Conservation (phyloP, 2,329 filamentous ascomycete genomes). For the Harringtonia lauricola region DNA sequence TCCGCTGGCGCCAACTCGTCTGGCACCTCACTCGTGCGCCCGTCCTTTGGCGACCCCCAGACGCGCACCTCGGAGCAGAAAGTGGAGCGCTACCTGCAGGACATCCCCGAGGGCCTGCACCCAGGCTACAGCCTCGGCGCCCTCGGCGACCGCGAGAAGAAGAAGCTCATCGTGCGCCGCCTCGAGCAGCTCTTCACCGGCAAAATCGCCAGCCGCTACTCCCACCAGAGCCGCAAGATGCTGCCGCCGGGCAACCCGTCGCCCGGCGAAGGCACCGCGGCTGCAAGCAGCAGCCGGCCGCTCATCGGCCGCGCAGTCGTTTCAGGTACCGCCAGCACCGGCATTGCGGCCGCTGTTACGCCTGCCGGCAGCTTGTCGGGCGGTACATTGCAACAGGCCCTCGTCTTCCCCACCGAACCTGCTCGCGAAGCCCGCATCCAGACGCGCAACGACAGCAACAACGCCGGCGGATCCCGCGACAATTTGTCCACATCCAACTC, state of each 20-base stretch:
- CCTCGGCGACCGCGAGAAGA: constrained; percentile 64
- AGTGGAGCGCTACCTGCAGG: constrained; percentile 58
- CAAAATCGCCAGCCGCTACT: constrained; percentile 37
- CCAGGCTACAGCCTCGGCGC: constrained; percentile 38
- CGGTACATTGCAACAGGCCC: too few species aligned
- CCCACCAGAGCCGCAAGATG: constrained; percentile 13
- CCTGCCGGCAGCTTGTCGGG: too few species aligned
- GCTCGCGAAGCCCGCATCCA: constrained; percentile 39
- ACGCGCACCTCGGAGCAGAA: constrained; percentile 41
- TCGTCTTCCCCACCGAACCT: neutral
- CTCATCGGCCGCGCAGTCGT: too few species aligned
- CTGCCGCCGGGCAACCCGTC: neutral
- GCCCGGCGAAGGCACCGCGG: neutral
- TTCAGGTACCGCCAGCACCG: too few species aligned
- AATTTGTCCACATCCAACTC: constrained; percentile 35
- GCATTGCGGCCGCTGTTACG: too few species aligned
- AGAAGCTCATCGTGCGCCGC: constrained; percentile 64
- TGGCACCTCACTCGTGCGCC: constrained; percentile 25
- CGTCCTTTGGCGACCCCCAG: constrained; percentile 22
- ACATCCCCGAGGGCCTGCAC: constrained; percentile 60
- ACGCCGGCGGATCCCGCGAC: constrained; percentile 30
- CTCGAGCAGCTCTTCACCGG: constrained; percentile 77
- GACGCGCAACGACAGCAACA: constrained; percentile 18
- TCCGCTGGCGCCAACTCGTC: constrained; percentile 38
- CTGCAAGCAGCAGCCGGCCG: too few species aligned